Evolutionary conservation across 139 green algal genomes (phyloP), one percentile per base, ranked within the genome.

Genomic region (Volvox africanus): DNA sequence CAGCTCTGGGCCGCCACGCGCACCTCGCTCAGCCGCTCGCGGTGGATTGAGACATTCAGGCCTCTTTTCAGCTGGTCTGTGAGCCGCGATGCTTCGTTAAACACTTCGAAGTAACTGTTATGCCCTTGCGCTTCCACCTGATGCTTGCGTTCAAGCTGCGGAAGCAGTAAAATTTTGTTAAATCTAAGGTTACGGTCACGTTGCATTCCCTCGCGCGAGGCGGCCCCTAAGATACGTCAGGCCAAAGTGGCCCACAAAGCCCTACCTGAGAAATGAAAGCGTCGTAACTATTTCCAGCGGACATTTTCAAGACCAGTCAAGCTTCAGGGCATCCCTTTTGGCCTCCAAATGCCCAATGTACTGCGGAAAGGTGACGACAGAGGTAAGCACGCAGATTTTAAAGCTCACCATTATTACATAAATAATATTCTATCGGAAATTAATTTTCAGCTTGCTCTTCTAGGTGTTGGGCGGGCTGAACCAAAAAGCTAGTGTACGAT

Each of bases 71-170:
- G 80, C 50, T 86, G 80, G 0, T 11, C 80, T 13, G 71, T 61
- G 14, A 71, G n/a, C 26, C 50, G 44, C 28, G 80, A 37, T 17
- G 80, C 28, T 28, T 86, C 26, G 12, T 71, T 86, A 18, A 86
- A 86, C 2, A 86, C 80, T 11, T 86, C 50, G 28, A 71, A 61
- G n/a, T 73, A 86, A n/a, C 80, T 86, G 28, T 86, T 55, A 33
- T 65, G 78, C 16, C 36, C 78, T 33, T 37, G 19, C 19, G 37
- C 20, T 17, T 84, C 78, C 18, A 33, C 78, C 17, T 84, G 78
- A 11, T 65, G 78, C 78, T 84, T 62, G 36, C 78, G 78, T 33
- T 84, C 36, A 26, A 84, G 36, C 78, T 84, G 78, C 28, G 9
- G 14, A 35, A 55, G 44, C 44, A 55, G 9, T 55, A 55, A 55